A percentile compares a stretch with the other conserved stretches of the same genome.
Evolutionary conservation across 2,329 filamentous ascomycete species (phyloP).

Genomic region (Pleomassaria siparia): DNA sequence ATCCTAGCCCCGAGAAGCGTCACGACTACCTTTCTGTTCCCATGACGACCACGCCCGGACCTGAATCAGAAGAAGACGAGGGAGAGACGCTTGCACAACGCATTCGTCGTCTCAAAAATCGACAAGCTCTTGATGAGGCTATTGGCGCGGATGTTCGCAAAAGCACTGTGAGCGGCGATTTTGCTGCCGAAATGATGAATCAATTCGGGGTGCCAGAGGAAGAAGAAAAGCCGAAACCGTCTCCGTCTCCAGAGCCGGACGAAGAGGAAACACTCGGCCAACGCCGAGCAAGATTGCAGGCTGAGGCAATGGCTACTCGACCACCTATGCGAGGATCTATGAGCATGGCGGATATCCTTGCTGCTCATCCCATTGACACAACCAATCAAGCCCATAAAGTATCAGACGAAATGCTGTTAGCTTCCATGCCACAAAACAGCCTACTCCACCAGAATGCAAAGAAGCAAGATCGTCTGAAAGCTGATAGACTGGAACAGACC

Average conservation of each 20-base stretch:
- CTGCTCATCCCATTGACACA: constrained; percentile 52
- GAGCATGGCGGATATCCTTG: constrained; percentile 64
- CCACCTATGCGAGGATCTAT: constrained; percentile 47
- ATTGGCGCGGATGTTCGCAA: constrained; percentile 44
- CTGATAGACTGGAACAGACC: constrained; percentile 37
- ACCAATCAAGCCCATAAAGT: constrained; percentile 39
- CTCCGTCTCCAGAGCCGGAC: constrained; percentile 38
- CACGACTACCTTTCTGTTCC: constrained; percentile 31
- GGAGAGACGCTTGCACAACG: constrained; percentile 69
- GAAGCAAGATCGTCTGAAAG: constrained; percentile 40
- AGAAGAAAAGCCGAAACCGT: constrained; percentile 29
- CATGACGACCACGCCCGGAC: constrained; percentile 28
- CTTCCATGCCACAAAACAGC: constrained; percentile 41
- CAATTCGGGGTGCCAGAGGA: constrained; percentile 35
- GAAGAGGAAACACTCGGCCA: constrained; percentile 80
- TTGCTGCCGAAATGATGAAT: constrained; percentile 68
- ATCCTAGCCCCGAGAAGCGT: constrained; percentile 25
- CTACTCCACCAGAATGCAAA: constrained; percentile 44
- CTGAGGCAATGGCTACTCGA: constrained; percentile 61
- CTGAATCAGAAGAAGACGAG: constrained; percentile 43
- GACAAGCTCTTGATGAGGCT: constrained; percentile 52
- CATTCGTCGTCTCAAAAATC: constrained; percentile 64
- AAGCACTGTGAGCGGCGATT: constrained; percentile 63
- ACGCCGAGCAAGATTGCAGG: constrained; percentile 71
- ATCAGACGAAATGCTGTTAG: constrained; percentile 36